A percentile compares a stretch with the other conserved stretches of the same genome.
Evolutionary conservation across 1,284 basidiomycete species (phyloP).

Genomic region (Pyrrhoderma noxium): DNA sequence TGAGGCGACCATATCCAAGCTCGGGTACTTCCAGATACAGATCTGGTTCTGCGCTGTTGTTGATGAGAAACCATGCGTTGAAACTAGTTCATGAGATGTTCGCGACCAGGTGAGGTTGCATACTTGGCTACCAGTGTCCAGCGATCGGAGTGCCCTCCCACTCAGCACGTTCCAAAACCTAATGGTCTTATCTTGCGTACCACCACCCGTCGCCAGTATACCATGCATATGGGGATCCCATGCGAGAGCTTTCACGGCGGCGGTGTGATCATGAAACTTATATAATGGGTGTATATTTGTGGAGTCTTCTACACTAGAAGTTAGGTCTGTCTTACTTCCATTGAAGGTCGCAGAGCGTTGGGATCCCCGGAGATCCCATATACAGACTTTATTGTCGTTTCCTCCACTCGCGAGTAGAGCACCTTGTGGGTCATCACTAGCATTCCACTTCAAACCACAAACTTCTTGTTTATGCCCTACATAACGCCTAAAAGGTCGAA

Average conservation of each 20-base stretch:
- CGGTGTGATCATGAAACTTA: slow-evolving; percentile 94
- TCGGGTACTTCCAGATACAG: slow-evolving; percentile 96
- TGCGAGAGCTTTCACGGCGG: slow-evolving; percentile 95
- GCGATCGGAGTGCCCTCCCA: slow-evolving; percentile 77
- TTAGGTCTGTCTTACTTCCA: neutral
- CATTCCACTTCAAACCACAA: slow-evolving; percentile 92
- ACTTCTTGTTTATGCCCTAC: slow-evolving; percentile 91
- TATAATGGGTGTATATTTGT: slow-evolving; percentile 65
- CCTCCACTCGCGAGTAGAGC: slow-evolving; percentile 89
- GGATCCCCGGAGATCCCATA: slow-evolving; percentile 81
- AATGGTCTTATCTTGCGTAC: slow-evolving; percentile 96
- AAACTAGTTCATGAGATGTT: slow-evolving; percentile 94
- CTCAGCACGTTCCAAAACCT: slow-evolving; percentile 94
- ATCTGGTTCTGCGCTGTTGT: slow-evolving; percentile 96
- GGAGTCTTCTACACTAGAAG: slow-evolving; percentile 30
- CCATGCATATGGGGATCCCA: slow-evolving; percentile 96
- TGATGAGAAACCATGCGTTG: slow-evolving; percentile 94
- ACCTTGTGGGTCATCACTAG: slow-evolving; percentile 44
- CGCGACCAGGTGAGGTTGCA: slow-evolving; percentile 97
- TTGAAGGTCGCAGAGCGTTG: slow-evolving; percentile 35
- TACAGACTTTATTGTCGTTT: slow-evolving; percentile 97
- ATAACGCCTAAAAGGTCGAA: slow-evolving; percentile 71
- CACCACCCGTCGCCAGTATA: slow-evolving; percentile 92
- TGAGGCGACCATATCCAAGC: slow-evolving; percentile 87
- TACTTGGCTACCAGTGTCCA: slow-evolving; percentile 92